phyloP scores from a whole-genome alignment of 176 grass and related monocot genomes.

The Carex myosuroides region DNA sequence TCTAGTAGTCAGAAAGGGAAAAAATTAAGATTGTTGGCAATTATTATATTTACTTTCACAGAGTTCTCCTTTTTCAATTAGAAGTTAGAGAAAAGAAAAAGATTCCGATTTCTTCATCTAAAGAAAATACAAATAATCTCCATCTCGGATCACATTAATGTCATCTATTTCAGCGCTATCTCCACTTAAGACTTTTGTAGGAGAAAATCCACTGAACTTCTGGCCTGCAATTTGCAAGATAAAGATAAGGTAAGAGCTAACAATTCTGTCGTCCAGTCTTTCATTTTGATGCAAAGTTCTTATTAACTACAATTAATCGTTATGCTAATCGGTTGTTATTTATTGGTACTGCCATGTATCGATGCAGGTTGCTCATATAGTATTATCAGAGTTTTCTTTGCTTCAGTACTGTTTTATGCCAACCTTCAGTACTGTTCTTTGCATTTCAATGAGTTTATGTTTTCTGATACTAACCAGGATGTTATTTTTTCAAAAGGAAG shows the following conservation, averaged over 20 bases:
- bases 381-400: not conserved
- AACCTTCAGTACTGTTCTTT: not conserved
- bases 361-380: not conserved
- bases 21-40: not conserved
- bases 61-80: not conserved
- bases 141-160: slow-evolving; percentile 69
- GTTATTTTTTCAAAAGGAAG: not conserved
- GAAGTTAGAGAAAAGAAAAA: not conserved
- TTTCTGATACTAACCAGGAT: not conserved
- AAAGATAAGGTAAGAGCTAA: not conserved
- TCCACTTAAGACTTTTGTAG: slow-evolving; percentile 48
- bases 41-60: not conserved
- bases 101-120: not conserved
- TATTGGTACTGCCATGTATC: not conserved
- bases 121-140: slow-evolving; percentile 68
- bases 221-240: slow-evolving; percentile 37
- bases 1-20: not conserved
- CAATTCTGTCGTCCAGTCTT: not conserved
- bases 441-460: not conserved
- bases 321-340: not conserved
- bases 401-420: not conserved
- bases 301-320: not conserved
- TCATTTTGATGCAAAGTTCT: not conserved
- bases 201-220: slow-evolving; percentile 43
- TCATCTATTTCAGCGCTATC: slow-evolving; percentile 80